Evolutionary conservation across 306 rosid species (phyloP), one percentile per base, ranked within the genome.

Genomic region (Albizia julibrissin): DNA sequence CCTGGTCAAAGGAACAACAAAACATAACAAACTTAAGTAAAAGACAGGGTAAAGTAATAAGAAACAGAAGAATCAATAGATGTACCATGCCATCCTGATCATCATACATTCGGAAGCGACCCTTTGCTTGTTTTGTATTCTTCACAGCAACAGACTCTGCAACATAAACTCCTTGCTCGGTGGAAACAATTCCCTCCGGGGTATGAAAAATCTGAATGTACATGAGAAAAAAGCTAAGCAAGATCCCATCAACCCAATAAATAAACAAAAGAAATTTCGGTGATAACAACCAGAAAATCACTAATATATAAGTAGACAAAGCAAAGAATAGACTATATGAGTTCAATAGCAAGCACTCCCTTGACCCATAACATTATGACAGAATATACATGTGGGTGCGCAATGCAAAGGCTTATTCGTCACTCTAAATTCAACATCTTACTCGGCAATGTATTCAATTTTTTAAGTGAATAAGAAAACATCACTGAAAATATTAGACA

Each of bases 111-210:
- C 90, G 92, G 80, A 90, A 88, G 54, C 91, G 93, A 11, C 94
- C 98, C 90, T 95, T 95, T 22, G 96, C 92, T 84, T 95, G 97
- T 85, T 88, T 95, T 75, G 89, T 82, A 81, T 90, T 95, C 90
- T 86, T 93, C 37, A 85, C 64, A 81, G 91, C 81, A 43, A 92
- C 87, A 80, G 98, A 87, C 85, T 95, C 98, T 14, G 99, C 98
- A 87, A 91, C 78, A 81, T 95, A 95, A 81, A 95, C 89, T 67
- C 99, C 99, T 91, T 89, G 94, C 91, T 95, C 99, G 24, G 84
- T 85, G 64, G 99, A 95, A 86, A 95, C 92, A 87, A 86, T 61
- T 75, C 99, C 98, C 84, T 95, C 98, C 72, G 99, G 98, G 74
- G 99, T 92, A 61, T n/a, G 86, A 78, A 91, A 93, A 71, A 95